Evolutionary conservation across 495 filamentous ascomycete genomes (phyloP), one percentile per base, ranked within the genome.

Genomic region (Neurospora terricola): DNA sequence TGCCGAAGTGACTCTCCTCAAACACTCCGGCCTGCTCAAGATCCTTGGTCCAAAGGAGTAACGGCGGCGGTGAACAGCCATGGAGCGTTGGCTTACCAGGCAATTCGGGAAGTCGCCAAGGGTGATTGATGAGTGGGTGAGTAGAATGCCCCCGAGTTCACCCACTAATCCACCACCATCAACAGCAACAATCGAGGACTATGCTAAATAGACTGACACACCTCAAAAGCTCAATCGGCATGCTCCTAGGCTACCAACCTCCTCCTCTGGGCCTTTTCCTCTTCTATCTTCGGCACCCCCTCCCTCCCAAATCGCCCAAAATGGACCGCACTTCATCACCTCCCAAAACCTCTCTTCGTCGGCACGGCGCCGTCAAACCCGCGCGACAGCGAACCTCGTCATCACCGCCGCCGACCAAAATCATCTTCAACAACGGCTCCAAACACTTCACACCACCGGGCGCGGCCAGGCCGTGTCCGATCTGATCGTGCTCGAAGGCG

Each of bases 381-480:
- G 12, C 84, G 89, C 14, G 87, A 90, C 75, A 86, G 78, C 66
- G 87, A 90, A 90, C 74, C 80, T 88, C 30, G 85, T 82, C 59
- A 88, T 89, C 74, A 86, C 82, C 14, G 76, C 80, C 11, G 83
- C 82, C 85, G 16, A 82, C 86, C 18, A 73, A 85, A 12, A 76
- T 90, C 37, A 81, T 87, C 36, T 90, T 88, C 80, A 86, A 85
- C 74, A 87, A 88, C 27, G 88, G 88, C 27, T 82, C 81, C 76
- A 90, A 90, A 78, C 76, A 85, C 80, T 90, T 90, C 83, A 90
- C 83, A 90, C 87, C 75, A 90, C 88, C 8, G 89, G 89, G 89
- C 18, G 87, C 87, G 39, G 87, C 88, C 0, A 81, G 39, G 87
- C 88, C 0, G 81, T 90, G 0, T 88, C 86, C 0, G 89, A 90